These are phyloP conservation scores for Remersonia thermophila DNA, from an alignment of 2,329 filamentous ascomycete genomes.

Conservation along the genomic window DNA sequence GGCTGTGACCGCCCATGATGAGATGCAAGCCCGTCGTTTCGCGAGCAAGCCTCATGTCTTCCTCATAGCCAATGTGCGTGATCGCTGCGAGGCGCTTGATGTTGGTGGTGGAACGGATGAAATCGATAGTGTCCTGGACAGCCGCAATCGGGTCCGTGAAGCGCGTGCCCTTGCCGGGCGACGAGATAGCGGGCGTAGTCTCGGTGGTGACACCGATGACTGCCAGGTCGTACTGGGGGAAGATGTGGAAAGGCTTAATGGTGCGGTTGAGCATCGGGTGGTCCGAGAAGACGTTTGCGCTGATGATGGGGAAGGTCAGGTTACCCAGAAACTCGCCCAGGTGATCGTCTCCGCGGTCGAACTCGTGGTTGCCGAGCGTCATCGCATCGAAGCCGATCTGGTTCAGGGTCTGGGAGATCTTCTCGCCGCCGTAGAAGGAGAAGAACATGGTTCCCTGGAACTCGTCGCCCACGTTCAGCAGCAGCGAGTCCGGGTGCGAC, in stretches of 20 bases:
- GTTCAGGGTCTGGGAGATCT: constrained; percentile 55
- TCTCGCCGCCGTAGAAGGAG: constrained; percentile 52
- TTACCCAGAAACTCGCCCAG: constrained; percentile 50
- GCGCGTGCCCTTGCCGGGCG: constrained; percentile 42
- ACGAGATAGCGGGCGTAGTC: constrained; percentile 45
- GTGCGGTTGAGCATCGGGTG: constrained; percentile 47
- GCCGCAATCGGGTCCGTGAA: constrained; percentile 46
- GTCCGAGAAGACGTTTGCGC: constrained; percentile 50
- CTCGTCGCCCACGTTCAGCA: constrained; percentile 56
- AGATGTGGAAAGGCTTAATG: constrained; percentile 54
- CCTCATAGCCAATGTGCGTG: constrained; percentile 55
- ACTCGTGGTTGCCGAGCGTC: constrained; percentile 57
- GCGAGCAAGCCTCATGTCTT: constrained; percentile 48
- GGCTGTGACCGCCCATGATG: constrained; percentile 52
- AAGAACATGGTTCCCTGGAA: constrained; percentile 60
- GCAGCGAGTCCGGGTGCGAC: constrained; percentile 46
- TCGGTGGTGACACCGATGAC: constrained; percentile 53
- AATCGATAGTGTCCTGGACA: constrained; percentile 49
- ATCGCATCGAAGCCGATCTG: constrained; percentile 54
- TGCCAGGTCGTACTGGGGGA: constrained; percentile 46
- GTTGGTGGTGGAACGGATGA: constrained; percentile 48
- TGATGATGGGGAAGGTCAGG: constrained; percentile 51
- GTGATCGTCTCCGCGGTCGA: constrained; percentile 50
- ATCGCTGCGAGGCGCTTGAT: constrained; percentile 53
- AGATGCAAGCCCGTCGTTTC: constrained; percentile 52